Evolutionary conservation across 2,329 filamentous ascomycete genomes (phyloP).

Genomic region (Sporothrix globosa): DNA sequence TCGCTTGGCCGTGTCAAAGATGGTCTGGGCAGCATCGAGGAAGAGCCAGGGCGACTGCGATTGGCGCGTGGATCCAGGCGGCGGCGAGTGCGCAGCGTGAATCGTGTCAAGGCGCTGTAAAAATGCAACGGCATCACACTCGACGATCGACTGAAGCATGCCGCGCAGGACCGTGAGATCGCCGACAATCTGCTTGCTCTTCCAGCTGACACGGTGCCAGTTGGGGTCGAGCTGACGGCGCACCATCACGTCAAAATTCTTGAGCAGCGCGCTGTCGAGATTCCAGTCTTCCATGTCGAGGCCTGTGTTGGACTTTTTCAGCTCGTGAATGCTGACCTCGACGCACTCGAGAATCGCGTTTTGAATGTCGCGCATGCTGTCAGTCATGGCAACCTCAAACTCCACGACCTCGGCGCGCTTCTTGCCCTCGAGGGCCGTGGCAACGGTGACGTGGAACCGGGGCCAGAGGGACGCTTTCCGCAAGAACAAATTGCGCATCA

Average conservation of each 20-base stretch:
- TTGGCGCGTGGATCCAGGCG: slow-evolving; percentile 82
- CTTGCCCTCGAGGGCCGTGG: slow-evolving; percentile 84
- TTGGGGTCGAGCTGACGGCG: slow-evolving; percentile 90
- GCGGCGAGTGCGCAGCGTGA: slow-evolving; percentile 84
- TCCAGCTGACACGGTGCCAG: slow-evolving; percentile 95
- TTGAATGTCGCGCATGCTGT: slow-evolving; percentile 90
- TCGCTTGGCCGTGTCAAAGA: slow-evolving; percentile 87
- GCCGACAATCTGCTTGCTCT: slow-evolving; percentile 90
- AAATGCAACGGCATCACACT: slow-evolving; percentile 88
- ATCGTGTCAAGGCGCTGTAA: slow-evolving; percentile 94
- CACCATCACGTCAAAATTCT: slow-evolving; percentile 88
- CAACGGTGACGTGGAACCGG: slow-evolving; percentile 88
- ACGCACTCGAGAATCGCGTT: slow-evolving; percentile 95
- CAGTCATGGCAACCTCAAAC: slow-evolving; percentile 93
- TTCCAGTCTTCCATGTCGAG: slow-evolving; percentile 98
- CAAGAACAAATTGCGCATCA: slow-evolving; percentile 91
- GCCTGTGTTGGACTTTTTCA: slow-evolving; percentile 87
- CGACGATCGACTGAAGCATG: slow-evolving; percentile 79
- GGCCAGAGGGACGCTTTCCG: slow-evolving; percentile 89
- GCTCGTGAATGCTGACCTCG: slow-evolving; percentile 88
- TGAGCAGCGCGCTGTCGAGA: slow-evolving; percentile 86
- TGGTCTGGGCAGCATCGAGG: slow-evolving; percentile 88
- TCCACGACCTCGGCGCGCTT: slow-evolving; percentile 97
- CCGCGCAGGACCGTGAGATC: slow-evolving; percentile 82
- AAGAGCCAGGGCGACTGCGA: slow-evolving; percentile 96